These are phyloP conservation scores for Aspergillus bridgeri DNA, from an alignment of 495 filamentous ascomycete genomes.

Conservation along the genomic window DNA sequence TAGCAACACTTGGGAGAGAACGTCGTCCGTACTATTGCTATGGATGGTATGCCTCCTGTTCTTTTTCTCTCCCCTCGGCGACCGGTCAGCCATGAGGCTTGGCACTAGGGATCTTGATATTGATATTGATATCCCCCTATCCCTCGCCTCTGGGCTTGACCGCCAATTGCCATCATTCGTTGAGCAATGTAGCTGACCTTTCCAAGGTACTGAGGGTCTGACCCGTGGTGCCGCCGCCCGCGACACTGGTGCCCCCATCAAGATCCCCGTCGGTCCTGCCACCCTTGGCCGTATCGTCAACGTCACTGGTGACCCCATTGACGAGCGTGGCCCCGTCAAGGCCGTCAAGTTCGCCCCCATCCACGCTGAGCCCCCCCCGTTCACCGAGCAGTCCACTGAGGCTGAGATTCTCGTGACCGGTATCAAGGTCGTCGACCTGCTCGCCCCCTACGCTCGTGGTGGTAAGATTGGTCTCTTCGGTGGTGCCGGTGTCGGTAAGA, in stretches of 20 bases:
- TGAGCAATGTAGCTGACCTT: background rate
- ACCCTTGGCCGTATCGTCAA: constrained; percentile 99
- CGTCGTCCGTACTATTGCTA: constrained; percentile 99
- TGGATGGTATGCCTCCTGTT: constrained; percentile 79
- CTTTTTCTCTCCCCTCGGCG: background rate
- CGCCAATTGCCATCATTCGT: background rate
- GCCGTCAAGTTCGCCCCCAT: constrained; percentile 80
- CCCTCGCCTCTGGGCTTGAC: background rate
- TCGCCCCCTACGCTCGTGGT: constrained; percentile 99
- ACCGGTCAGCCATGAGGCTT: background rate
- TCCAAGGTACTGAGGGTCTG: constrained; percentile 94
- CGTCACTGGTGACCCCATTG: constrained; percentile 99
- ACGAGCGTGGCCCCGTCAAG: constrained; percentile 98
- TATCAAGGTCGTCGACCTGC: constrained; percentile 99
- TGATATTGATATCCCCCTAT: constrained; percentile 1
- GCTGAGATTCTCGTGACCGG: constrained; percentile 97
- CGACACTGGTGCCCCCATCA: constrained; percentile 95
- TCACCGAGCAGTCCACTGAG: constrained; percentile 90
- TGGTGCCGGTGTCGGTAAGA: constrained; percentile 99
- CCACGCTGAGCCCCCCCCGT: constrained; percentile 86
- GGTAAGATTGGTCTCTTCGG: constrained; percentile 99
- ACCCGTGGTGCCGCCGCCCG: constrained; percentile 78
- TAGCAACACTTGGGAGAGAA: constrained; percentile 99
- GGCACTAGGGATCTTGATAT: background rate
- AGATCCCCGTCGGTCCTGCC: constrained; percentile 90